Base-by-base conservation (phyloP, 2,329 filamentous ascomycete genomes). In the Ceratocystis cubensis region DNA sequence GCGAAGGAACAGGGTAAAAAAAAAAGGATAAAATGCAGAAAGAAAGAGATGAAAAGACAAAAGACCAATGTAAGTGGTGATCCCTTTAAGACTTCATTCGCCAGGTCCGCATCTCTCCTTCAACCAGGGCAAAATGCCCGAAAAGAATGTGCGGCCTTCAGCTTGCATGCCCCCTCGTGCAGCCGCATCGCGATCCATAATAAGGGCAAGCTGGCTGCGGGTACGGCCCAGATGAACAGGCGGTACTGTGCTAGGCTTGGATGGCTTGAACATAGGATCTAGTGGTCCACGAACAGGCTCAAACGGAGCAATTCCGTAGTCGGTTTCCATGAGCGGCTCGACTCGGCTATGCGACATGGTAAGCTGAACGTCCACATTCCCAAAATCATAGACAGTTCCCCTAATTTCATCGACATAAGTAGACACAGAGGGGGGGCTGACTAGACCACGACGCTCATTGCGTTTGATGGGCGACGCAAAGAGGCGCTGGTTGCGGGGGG, bases 141-240 rank as follows among this genome's bases (percentile, higher is more conserved):
- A 65, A 50, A 65, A 61, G 41, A 65, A 61, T 10, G 64, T 33
- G 2, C 41, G 53, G 48, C 64, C 41, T 10, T 45, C 64, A 48
- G 61, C 37, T 45, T 44, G 53, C 4, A 44, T 20, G 5, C 22
- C 17, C 37, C 61, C 28, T 46, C 64, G 67, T 41, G 64, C 64
- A 20, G 50, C 74, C 70, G 78, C 81, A 69, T 82, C 81, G 45
- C 80, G 78, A 70, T 84, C 81, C 22, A 86, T 75, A 1, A 86
- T 75, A 3, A 86, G 74, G 8, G 80, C 81, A 33, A 86, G 75
- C 71, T 86, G 82, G 70, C 83, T 85, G 72, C 80, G 84, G n/a
- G 82, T 81, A 67, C 82, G 77, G n/a, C 77, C 82, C 62, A 85
- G 74, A 3, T 80, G 81, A 6, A 82, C 75, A 15, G 74, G 74